Base-by-base conservation (phyloP, 2,329 filamentous ascomycete genomes). In the Monosporascus sp. region DNA sequence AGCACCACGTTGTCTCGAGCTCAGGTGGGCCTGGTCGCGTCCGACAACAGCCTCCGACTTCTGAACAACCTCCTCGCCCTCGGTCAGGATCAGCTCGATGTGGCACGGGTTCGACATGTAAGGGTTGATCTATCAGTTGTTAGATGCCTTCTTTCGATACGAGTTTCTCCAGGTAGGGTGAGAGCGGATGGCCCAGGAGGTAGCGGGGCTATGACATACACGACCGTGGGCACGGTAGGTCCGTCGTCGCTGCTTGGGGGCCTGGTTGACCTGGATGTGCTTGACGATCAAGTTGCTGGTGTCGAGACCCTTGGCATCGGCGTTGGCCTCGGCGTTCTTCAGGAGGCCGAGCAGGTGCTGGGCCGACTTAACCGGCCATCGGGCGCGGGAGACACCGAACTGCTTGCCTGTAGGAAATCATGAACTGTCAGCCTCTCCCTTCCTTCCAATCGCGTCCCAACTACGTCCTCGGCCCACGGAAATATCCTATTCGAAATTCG, bases 181-280 rank as follows among this genome's bases (percentile, higher is more conserved):
- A 6, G n/a, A 46, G 43, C 8, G 3, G 43, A 46, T 26, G 7
- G 22, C n/a, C 22, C 20, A 8, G 31, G 28, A 53, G 20, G 49
- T 28, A 44, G 52, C 38, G 49, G 24, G 41, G 55, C 22, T 51
- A 53, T 54, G 68, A 91, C 92, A 71, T 95, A 97, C 93, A 84
- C 94, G 91, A 87, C 94, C 94, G 86, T 99, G 94, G 64, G 95
- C 95, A 87, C 94, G 92, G 89, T 99, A 99, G 74, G 94, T 99
- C 78, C 94, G 88, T 81, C 94, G 87, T 76, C 94, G 88, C 85
- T 97, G 93, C 88, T 97, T 97, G 72, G 94, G 94, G 69, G 94
- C 95, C 85, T 99, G 94, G 90, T 99, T 99, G 85, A 99, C 94
- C 84, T 99, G 94, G 81, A 99, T 99, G 89, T 97, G 95, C 90